Conservation (phyloP, 495 filamentous ascomycete genomes). For the Penicillium soppii region DNA sequence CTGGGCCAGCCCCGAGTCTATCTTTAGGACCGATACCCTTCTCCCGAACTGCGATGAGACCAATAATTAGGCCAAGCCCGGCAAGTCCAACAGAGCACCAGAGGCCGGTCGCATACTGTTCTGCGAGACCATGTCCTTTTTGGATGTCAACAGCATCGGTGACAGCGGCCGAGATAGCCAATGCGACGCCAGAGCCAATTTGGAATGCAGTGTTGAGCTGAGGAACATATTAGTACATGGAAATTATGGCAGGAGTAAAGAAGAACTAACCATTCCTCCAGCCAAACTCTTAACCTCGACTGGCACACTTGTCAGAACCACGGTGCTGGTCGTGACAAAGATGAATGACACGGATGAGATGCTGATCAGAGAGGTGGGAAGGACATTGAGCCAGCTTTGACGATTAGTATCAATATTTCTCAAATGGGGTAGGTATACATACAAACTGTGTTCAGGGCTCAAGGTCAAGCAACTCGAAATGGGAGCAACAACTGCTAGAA, state of each 20-base stretch:
- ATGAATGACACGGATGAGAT: slow-evolving; percentile 40
- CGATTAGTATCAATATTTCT: slow-evolving; percentile 5
- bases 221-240: slow-evolving; percentile 1
- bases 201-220: slow-evolving; percentile 41
- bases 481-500: slow-evolving; percentile 32
- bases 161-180: slow-evolving; percentile 38
- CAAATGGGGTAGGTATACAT: slow-evolving; percentile 1
- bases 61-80: slow-evolving; percentile 30
- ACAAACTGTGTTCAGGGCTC: slow-evolving; percentile 28
- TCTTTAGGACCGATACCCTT: slow-evolving; percentile 33
- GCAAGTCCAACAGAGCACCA: slow-evolving; percentile 37
- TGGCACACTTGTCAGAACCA: slow-evolving; percentile 34
- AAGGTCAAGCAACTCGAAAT: slow-evolving; percentile 32
- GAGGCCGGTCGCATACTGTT: slow-evolving; percentile 37
- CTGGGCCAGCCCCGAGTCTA: slow-evolving; percentile 19
- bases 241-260: background rate
- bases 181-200: slow-evolving; percentile 37
- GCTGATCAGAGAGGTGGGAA: slow-evolving; percentile 35
- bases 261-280: slow-evolving; percentile 32
- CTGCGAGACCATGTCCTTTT: slow-evolving; percentile 27
- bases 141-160: slow-evolving; percentile 34
- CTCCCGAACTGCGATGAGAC: slow-evolving; percentile 25
- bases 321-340: slow-evolving; percentile 38
- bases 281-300: slow-evolving; percentile 34
- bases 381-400: slow-evolving; percentile 35